Evolutionary conservation across 345 rosid genomes (phyloP).

Genomic region (Aquilaria malaccensis): DNA sequence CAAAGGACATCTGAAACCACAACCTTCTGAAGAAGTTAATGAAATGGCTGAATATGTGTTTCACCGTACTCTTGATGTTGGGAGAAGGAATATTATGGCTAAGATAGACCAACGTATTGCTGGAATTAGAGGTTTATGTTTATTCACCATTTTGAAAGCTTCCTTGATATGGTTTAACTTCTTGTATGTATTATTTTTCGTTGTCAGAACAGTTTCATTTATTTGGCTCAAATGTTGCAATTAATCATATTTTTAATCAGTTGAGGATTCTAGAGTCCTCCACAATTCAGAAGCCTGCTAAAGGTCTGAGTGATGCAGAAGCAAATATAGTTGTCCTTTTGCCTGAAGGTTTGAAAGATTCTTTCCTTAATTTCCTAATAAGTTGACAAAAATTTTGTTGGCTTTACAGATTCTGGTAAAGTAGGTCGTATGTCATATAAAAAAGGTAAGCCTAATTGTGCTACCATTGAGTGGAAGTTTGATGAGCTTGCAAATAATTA

Average conservation of each 20-base stretch:
- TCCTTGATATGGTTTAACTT: not conserved
- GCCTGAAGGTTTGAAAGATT: too few relatives aligned
- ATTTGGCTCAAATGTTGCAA: constrained; percentile 46
- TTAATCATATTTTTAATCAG: constrained; percentile 50
- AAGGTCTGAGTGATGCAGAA: constrained; percentile 6
- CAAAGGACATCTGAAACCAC: constrained; percentile 69
- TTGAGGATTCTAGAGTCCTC: constrained; percentile 18
- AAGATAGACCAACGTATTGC: constrained; percentile 57
- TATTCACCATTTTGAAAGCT: constrained; percentile 6
- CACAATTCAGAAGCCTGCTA: constrained; percentile 20
- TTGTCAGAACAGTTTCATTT: constrained; percentile 11
- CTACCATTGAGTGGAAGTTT: constrained; percentile 1
- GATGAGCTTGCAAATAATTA: constrained; percentile 13
- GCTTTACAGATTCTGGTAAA: constrained; percentile 19
- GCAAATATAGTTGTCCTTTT: not conserved
- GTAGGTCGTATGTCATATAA: constrained; percentile 38
- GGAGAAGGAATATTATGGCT: constrained; percentile 23
- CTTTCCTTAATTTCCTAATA: too few relatives aligned
- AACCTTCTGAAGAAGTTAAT: constrained; percentile 48
- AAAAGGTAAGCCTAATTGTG: constrained; percentile 38
- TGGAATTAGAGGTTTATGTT: constrained; percentile 52
- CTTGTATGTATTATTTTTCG: constrained; percentile 4
- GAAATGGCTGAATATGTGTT: constrained; percentile 55
- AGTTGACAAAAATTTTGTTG: too few relatives aligned
- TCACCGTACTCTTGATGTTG: constrained; percentile 77